Evolutionary conservation across 1,284 basidiomycete species (phyloP), one percentile per base, ranked within the genome.

Genomic region (Fistulinella cinereoalba): DNA sequence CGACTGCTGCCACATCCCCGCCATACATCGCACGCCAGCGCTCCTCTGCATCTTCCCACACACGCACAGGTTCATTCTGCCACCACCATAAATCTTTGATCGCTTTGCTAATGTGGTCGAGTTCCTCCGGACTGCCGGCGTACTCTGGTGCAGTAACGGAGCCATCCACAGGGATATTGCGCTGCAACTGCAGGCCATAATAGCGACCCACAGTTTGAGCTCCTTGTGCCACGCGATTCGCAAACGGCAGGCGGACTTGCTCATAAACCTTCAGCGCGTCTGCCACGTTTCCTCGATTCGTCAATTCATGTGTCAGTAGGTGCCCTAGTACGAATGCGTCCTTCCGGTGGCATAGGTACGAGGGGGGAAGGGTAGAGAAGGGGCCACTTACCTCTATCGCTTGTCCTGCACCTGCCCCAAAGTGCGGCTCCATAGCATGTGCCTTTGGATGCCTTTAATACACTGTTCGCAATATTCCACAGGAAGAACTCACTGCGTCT

Each of bases 251-350:
- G n/a, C 68, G 62, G 33, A 33, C 31, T 33, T 56, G 42, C 31
- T 71, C 61, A 41, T 69, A 72, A 3, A 54, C 53, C 15, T 54
- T 48, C 7, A 71, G 51, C 3, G 60, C 63, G 0, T 58, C 56
- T 5, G 46, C 22, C 0, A 65, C 43, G 19, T 55, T 61, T 3
- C 45, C 44, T 19, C 18, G 41, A n/a, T 57, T 57, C 4, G 62
- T 56, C 1, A 52, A 46, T 1, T 33, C 31, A n/a, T 33, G 31
- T n/a, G 31, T 33, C 31, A 33, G 7, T n/a, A 33, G 52, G 1
- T 67, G 58, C 7, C 65, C 68, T 23, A 71, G 49, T 22, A 71
- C 56, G 48, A 55, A 66, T 13, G 69, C 70, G 43, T 71, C 70
- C 66, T 71, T 43, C 6, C 11, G n/a, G 16, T 15, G 16, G 11